Conservation (phyloP, 2,329 filamentous ascomycete species). For the Aureobasidium melanogenum region DNA sequence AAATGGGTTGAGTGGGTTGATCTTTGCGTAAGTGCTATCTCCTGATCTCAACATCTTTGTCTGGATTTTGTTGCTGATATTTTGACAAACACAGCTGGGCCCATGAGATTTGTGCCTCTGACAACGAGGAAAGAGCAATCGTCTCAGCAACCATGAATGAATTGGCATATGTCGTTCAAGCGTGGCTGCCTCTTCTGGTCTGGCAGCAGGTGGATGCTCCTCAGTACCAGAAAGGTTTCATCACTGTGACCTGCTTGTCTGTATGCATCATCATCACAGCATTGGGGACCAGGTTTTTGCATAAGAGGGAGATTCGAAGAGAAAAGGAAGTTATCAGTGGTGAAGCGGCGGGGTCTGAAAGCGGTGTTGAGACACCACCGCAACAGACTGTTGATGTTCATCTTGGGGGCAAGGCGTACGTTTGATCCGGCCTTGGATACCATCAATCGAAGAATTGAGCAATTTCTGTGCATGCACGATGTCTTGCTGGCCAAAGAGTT, state of each 20-base stretch:
- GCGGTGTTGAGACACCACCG: background rate
- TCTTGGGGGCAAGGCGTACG: background rate
- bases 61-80: background rate
- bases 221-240: conserved; percentile 51
- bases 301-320: background rate
- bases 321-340: background rate
- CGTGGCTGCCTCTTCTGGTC: conserved; percentile 58
- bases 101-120: conserved; percentile 20
- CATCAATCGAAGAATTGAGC: background rate
- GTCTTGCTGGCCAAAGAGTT: background rate
- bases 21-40: conserved; percentile 36
- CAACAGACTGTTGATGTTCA: background rate
- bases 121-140: conserved; percentile 35
- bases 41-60: too few species aligned
- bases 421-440: background rate
- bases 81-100: conserved; percentile 49
- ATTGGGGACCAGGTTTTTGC: background rate
- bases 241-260: conserved; percentile 45
- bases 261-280: conserved; percentile 43
- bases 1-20: conserved; percentile 40
- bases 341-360: background rate
- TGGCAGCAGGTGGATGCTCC: conserved; percentile 59
- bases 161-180: conserved; percentile 60
- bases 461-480: background rate
- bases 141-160: conserved; percentile 60